Evolutionary conservation across 225 moss, liverwort and hornwort species (phyloP), one percentile per base, ranked within the genome.

Genomic region (Pseudisothecium myosuroides): DNA sequence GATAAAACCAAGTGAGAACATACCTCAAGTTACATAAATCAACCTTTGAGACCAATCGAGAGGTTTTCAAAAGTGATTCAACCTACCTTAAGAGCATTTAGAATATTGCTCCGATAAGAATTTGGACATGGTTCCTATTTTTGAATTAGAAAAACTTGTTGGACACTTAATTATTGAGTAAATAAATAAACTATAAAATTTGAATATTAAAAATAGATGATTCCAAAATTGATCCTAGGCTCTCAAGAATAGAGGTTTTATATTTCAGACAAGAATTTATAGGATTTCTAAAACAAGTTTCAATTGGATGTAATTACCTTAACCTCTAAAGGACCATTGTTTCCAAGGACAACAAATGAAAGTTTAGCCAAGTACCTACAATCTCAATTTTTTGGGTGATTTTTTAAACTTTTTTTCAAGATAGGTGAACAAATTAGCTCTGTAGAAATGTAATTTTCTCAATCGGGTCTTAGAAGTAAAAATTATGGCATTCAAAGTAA

Each of bases 321-420:
- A 21, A 52, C 11, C 1, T 8, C 3, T 22, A 22, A 32, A 52
- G 5, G 22, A 8, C 13, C 12, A 76, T 32, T 76, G 21, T 49
- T 20, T 2, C 2, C 0, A 17, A 18, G 0, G 0, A 4, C 10
- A 12, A 12, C 1, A 50, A 76, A 32, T 49, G 32, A 32, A 32
- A 50, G 7, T 50, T 50, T 3, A 2, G 1, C 7, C 7, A 32
- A 20, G 12, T 50, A 76, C 1, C 5, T 22, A 34, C 34, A 76
- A 36, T 21, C 21, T 76, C 14, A 76, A 76, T 49, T 8, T 36
- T 76, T 34, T 0, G 2, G 8, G 8, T 34, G 34, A 34, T 8
- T 29, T 52, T 21, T 49, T 11, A 7, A 39, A 13, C 2, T 32
- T 49, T 8, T 74, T 21, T 52, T 34, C 3, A 34, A 36, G 3